Evolutionary conservation across 495 filamentous ascomycete genomes (phyloP).

Genomic region (Trichocladium antarcticum): DNA sequence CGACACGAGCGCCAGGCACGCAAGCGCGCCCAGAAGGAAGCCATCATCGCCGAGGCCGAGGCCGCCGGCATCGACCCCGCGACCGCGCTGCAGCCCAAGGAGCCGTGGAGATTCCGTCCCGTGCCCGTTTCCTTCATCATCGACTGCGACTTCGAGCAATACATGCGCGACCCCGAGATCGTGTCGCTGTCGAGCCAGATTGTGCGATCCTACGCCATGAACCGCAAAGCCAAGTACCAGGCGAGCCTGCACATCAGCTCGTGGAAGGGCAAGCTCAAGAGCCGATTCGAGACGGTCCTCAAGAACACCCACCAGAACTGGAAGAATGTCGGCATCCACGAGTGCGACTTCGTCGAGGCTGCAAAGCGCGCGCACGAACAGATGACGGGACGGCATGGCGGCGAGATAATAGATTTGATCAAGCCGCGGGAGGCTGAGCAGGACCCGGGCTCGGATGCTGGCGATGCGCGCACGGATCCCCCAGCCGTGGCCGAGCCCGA

Average conservation of each 20-base stretch:
- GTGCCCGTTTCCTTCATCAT: constrained; percentile 70
- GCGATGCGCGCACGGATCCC: background rate
- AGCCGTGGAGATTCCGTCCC: constrained; percentile 27
- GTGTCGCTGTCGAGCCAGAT: constrained; percentile 73
- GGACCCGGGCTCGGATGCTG: background rate
- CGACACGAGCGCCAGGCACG: constrained; percentile 50
- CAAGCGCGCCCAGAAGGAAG: constrained; percentile 33
- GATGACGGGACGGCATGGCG: constrained; percentile 46
- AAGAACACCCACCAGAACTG: constrained; percentile 57
- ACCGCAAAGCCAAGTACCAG: constrained; percentile 51
- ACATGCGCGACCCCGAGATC: constrained; percentile 76
- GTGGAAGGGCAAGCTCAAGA: constrained; percentile 62
- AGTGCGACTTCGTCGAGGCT: constrained; percentile 57
- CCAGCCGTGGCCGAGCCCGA: constrained; percentile 21
- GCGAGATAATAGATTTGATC: constrained; percentile 45
- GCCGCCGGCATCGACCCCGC: constrained; percentile 30
- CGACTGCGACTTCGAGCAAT: constrained; percentile 83
- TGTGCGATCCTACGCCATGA: constrained; percentile 80
- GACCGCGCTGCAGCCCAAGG: constrained; percentile 14
- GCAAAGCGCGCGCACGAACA: constrained; percentile 46
- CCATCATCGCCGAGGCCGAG: constrained; percentile 34
- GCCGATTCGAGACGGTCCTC: constrained; percentile 67
- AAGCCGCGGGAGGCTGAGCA: constrained; percentile 30
- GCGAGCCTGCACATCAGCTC: constrained; percentile 62
- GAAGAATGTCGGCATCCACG: constrained; percentile 62